phyloP scores from a whole-genome alignment of 768 basidiomycete genomes.

The Asterophora lycoperdoides region DNA sequence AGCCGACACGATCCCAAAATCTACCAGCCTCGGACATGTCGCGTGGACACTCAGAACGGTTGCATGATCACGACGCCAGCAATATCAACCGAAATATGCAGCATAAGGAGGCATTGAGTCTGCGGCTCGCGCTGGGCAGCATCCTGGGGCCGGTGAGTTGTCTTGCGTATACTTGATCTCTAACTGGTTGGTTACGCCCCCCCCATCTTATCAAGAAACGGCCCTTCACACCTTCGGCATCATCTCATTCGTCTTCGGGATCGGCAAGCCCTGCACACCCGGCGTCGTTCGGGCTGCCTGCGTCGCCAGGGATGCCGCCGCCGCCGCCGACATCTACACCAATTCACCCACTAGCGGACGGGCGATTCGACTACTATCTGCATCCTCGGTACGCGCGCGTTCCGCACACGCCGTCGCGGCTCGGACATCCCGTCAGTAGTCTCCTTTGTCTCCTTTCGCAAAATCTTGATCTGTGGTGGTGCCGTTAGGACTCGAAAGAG shows the following conservation, averaged over 20 bases:
- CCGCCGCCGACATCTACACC: slow-evolving; percentile 23
- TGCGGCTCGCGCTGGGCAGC: slow-evolving; percentile 55
- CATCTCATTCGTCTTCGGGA: slow-evolving; percentile 45
- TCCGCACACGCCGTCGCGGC: slow-evolving; percentile 20
- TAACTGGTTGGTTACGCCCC: slow-evolving; percentile 10
- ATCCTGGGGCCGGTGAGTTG: slow-evolving; percentile 55
- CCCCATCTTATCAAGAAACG: slow-evolving; percentile 41
- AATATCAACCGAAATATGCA: slow-evolving; percentile 30
- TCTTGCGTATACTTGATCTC: slow-evolving; percentile 7
- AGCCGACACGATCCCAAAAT: slow-evolving; percentile 35
- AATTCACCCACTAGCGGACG: slow-evolving; percentile 17
- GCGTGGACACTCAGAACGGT: slow-evolving; percentile 16
- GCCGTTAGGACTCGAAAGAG: slow-evolving; percentile 13
- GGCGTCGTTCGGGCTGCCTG: slow-evolving; percentile 25
- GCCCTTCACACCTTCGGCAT: slow-evolving; percentile 31
- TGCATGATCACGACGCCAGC: slow-evolving; percentile 22
- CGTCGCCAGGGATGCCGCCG: slow-evolving; percentile 20
- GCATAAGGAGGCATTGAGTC: slow-evolving; percentile 47
- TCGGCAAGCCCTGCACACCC: slow-evolving; percentile 44
- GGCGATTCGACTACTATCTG: slow-evolving; percentile 24
- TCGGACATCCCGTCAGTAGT: slow-evolving; percentile 17
- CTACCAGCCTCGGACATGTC: slow-evolving; percentile 28
- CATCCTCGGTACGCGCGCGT: slow-evolving; percentile 22
- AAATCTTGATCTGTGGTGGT: slow-evolving; percentile 3
- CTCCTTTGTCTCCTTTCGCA: not conserved